These are phyloP conservation scores for Microglena sp. DNA, from an alignment of 139 green algal species.

Conservation along the genomic window DNA sequence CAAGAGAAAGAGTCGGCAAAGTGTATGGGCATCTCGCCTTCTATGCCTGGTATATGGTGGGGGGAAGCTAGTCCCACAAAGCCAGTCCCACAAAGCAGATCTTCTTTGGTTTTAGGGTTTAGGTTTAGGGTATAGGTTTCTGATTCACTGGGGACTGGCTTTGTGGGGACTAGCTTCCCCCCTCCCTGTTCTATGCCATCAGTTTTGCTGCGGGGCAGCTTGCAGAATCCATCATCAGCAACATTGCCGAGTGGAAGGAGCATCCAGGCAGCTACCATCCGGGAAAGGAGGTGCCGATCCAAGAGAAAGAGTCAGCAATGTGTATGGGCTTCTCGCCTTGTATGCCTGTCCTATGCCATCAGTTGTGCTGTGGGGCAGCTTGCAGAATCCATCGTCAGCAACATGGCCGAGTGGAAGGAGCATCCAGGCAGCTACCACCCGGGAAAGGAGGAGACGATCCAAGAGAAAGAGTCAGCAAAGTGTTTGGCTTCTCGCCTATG, in stretches of 20 bases:
- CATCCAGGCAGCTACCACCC: constrained; percentile 13
- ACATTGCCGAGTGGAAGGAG: neutral
- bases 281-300: too few relatives aligned
- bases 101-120: too few relatives aligned
- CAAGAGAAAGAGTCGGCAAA: neutral
- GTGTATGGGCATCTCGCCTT: constrained; percentile 79
- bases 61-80: too few relatives aligned
- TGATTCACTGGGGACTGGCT: too few relatives aligned
- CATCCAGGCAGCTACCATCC: neutral
- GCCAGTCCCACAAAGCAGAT: too few relatives aligned
- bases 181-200: too few relatives aligned
- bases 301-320: neutral
- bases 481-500: neutral
- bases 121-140: too few relatives aligned
- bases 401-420: constrained; percentile 21
- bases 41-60: too few relatives aligned
- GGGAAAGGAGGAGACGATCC: neutral
- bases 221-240: neutral
- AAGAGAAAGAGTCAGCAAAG: neutral
- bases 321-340: neutral
- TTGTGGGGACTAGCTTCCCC: too few relatives aligned
- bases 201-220: constrained; percentile 44
- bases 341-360: neutral
- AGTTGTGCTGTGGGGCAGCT: constrained; percentile 40
- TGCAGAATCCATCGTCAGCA: constrained; percentile 16